A percentile compares a stretch with the other conserved stretches of the same genome.
Evolutionary conservation across 768 basidiomycete species (phyloP).

Genomic region (Pisolithus sp.): DNA sequence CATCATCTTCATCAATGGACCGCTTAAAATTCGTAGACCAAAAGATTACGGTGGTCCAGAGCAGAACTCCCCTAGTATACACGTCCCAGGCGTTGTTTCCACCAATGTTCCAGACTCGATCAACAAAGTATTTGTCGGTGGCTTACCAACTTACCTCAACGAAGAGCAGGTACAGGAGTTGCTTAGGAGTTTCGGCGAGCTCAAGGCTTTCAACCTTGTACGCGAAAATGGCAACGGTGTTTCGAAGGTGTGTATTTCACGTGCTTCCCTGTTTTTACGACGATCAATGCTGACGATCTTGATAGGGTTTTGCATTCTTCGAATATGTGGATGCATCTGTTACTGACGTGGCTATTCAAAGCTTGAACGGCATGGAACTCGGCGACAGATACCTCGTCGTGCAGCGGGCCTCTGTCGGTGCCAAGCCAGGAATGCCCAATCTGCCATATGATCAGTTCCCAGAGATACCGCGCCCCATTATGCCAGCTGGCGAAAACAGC

Average conservation of each 20-base stretch:
- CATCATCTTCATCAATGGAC: conserved; percentile 89
- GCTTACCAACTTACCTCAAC: conserved; percentile 85
- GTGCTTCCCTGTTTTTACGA: background rate
- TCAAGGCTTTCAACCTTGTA: conserved; percentile 97
- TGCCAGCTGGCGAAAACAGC: conserved; percentile 72
- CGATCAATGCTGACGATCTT: background rate
- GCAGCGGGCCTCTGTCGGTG: conserved; percentile 92
- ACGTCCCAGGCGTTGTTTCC: conserved; percentile 93
- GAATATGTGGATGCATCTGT: conserved; percentile 88
- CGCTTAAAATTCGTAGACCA: conserved; percentile 96
- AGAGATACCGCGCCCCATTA: conserved; percentile 80
- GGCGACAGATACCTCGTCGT: conserved; percentile 95
- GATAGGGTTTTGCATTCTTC: conserved; percentile 96
- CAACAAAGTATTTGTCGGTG: conserved; percentile 95
- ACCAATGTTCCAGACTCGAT: conserved; percentile 95
- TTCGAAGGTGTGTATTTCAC: conserved; percentile 61
- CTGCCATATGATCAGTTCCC: conserved; percentile 77
- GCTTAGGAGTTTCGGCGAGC: conserved; percentile 93
- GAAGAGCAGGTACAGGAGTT: conserved; percentile 99
- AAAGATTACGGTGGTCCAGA: conserved; percentile 90
- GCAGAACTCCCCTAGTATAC: conserved; percentile 56
- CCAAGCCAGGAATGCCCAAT: conserved; percentile 62
- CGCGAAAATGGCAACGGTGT: conserved; percentile 85
- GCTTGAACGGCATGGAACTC: conserved; percentile 95
- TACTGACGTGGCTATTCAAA: conserved; percentile 94